Percentiles rank a stretch among this genome's conserved stretches.
phyloP scores from a whole-genome alignment of 2,329 filamentous ascomycete species.

The Ascochyta pisi region DNA sequence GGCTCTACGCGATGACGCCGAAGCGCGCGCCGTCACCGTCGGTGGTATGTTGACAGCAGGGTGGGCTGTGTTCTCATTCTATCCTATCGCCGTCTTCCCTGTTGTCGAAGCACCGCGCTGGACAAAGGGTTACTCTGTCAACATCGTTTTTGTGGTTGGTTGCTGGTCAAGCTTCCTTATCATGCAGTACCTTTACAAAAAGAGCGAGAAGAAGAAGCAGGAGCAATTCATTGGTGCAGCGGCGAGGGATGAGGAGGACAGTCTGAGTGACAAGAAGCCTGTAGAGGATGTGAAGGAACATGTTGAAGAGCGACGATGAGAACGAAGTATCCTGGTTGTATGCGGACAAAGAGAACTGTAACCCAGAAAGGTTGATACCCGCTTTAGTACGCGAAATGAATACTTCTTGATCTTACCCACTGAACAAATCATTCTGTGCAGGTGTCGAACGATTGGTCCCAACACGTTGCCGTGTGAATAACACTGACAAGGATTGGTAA shows the following conservation, averaged over 20 bases:
- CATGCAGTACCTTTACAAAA: conserved; percentile 48
- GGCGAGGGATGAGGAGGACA: conserved; percentile 38
- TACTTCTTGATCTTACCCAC: too few species aligned
- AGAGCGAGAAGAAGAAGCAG: conserved; percentile 36
- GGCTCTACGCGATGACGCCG: conserved; percentile 52
- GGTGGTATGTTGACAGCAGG: conserved; percentile 54
- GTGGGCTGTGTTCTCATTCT: conserved; percentile 47
- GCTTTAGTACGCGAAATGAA: too few species aligned
- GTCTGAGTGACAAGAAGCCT: conserved; percentile 13
- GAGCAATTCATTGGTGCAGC: conserved; percentile 15
- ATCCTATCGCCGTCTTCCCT: conserved; percentile 46
- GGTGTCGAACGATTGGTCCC: too few species aligned
- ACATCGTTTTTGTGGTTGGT: conserved; percentile 55
- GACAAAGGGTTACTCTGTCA: conserved; percentile 58
- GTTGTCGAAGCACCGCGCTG: conserved; percentile 52
- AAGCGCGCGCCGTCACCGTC: conserved; percentile 59
- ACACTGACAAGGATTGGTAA: too few species aligned
- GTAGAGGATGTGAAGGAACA: conserved; percentile 8
- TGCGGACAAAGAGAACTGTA: too few species aligned
- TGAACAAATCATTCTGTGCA: too few species aligned
- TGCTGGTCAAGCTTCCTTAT: conserved; percentile 54
- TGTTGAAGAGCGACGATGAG: conserved; percentile 3
- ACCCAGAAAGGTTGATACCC: too few species aligned
- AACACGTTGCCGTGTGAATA: too few species aligned
- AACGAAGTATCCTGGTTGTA: too few species aligned